phyloP scores from a whole-genome alignment of 2,329 filamentous ascomycete genomes.

The Fusarium oligoseptatum region DNA sequence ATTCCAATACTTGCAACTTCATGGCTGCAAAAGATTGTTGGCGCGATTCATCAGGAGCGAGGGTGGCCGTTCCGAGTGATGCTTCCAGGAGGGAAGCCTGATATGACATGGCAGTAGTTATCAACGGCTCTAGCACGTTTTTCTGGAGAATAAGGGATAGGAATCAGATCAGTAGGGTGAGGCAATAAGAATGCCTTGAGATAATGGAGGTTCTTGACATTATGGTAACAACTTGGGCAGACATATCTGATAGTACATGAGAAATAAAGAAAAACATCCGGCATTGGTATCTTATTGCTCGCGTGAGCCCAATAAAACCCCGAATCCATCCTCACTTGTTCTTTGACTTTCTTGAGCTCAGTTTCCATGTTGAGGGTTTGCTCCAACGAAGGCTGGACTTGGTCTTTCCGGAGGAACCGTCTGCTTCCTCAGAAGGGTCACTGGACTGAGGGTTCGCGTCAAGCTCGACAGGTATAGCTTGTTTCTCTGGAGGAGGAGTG shows the following conservation, averaged over 20 bases:
- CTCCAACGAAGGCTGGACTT: conserved; percentile 28
- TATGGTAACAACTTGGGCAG: background rate
- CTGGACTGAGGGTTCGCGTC: conserved; percentile 9
- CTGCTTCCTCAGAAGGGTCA: conserved; percentile 20
- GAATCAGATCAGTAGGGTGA: background rate
- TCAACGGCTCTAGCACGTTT: too few species aligned
- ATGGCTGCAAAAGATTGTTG: conserved; percentile 48
- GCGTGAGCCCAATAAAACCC: background rate
- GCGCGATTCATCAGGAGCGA: conserved; percentile 39
- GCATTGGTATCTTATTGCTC: conserved; percentile 8
- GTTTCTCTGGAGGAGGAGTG: background rate
- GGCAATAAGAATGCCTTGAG: background rate
- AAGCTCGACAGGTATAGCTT: conserved; percentile 25
- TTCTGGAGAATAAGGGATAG: too few species aligned
- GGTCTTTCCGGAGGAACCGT: conserved; percentile 13
- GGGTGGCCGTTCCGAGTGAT: conserved; percentile 51
- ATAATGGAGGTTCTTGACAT: background rate
- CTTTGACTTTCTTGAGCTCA: conserved; percentile 38
- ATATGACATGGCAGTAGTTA: conserved; percentile 38
- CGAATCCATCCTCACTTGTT: conserved; percentile 2
- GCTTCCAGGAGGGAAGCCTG: conserved; percentile 47
- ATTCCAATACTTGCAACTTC: conserved; percentile 47
- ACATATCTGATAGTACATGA: background rate
- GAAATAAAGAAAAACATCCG: background rate
- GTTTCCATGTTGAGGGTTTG: conserved; percentile 42